A percentile compares a stretch with the other conserved stretches of the same genome.
Evolutionary conservation across 1,139 yeast genomes (phyloP).

Genomic region (Diutina mesorugosa): DNA sequence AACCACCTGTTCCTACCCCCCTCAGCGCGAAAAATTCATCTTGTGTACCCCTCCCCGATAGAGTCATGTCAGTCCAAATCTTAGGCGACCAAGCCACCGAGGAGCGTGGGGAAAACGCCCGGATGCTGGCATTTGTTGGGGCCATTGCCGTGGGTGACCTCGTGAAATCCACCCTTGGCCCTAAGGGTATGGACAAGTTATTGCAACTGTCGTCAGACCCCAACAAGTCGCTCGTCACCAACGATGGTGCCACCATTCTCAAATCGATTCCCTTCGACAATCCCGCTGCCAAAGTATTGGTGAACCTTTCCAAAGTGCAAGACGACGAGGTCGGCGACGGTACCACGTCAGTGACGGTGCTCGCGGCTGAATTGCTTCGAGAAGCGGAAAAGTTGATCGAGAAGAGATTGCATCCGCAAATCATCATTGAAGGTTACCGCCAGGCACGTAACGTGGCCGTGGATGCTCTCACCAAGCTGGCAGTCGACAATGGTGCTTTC

Average conservation of each 20-base stretch:
- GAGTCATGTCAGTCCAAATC: conserved; percentile 67
- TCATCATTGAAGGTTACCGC: conserved; percentile 91
- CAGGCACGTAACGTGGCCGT: conserved; percentile 79
- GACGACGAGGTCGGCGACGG: conserved; percentile 99
- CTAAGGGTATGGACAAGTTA: conserved; percentile 96
- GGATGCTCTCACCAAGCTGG: conserved; percentile 61
- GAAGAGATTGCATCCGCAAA: conserved; percentile 93
- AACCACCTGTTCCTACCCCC: background rate
- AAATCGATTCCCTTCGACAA: conserved; percentile 92
- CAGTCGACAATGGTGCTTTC: conserved; percentile 62
- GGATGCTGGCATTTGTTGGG: conserved; percentile 93
- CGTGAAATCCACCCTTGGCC: conserved; percentile 92
- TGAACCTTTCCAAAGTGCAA: conserved; percentile 91
- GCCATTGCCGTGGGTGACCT: conserved; percentile 98
- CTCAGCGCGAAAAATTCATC: background rate
- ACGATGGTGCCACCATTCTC: conserved; percentile 96
- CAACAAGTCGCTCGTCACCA: conserved; percentile 65
- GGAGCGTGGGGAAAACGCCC: conserved; percentile 96
- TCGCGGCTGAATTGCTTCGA: conserved; percentile 81
- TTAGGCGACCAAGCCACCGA: conserved; percentile 97
- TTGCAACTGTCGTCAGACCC: conserved; percentile 79
- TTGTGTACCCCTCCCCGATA: background rate
- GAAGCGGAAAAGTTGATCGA: conserved; percentile 93
- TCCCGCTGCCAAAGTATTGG: conserved; percentile 96
- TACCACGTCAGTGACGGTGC: conserved; percentile 94